Evolutionary conservation across 192 early-diverging fungal genomes (phyloP).

Genomic region (Coemansia sp.): DNA sequence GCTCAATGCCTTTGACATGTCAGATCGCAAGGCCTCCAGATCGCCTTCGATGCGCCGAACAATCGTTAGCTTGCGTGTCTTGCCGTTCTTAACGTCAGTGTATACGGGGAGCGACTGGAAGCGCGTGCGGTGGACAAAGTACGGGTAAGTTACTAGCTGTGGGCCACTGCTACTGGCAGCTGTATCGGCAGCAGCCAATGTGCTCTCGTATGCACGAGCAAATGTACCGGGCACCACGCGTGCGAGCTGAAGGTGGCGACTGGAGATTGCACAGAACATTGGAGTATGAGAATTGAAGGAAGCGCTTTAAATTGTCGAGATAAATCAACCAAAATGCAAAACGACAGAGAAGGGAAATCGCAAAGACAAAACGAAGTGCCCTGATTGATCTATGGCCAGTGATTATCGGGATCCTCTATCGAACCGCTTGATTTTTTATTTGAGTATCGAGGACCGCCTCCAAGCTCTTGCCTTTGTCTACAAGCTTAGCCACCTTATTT

Average conservation of each 20-base stretch:
- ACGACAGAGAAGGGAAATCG: not conserved
- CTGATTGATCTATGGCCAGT: not conserved
- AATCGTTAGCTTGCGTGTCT: slow-evolving; percentile 65
- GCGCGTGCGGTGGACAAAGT: slow-evolving; percentile 69
- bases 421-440: not conserved
- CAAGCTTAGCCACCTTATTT: not conserved
- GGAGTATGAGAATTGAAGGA: not conserved
- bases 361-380: not conserved
- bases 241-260: not conserved
- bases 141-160: slow-evolving; percentile 44
- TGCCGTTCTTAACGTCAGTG: slow-evolving; percentile 68
- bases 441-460: not conserved
- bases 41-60: slow-evolving; percentile 77
- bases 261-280: not conserved
- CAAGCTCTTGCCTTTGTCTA: not conserved
- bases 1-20: slow-evolving; percentile 26
- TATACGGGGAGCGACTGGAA: slow-evolving; percentile 73
- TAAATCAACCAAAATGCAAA: slow-evolving; percentile 4
- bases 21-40: slow-evolving; percentile 51
- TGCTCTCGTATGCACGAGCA: slow-evolving; percentile 41
- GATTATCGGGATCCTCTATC: not conserved
- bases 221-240: not conserved
- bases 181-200: slow-evolving; percentile 16
- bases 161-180: not conserved
- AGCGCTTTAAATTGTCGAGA: slow-evolving; percentile 1